phyloP scores from a whole-genome alignment of 2,329 filamentous ascomycete genomes.

The Pseudocercospora pini-densiflorae region DNA sequence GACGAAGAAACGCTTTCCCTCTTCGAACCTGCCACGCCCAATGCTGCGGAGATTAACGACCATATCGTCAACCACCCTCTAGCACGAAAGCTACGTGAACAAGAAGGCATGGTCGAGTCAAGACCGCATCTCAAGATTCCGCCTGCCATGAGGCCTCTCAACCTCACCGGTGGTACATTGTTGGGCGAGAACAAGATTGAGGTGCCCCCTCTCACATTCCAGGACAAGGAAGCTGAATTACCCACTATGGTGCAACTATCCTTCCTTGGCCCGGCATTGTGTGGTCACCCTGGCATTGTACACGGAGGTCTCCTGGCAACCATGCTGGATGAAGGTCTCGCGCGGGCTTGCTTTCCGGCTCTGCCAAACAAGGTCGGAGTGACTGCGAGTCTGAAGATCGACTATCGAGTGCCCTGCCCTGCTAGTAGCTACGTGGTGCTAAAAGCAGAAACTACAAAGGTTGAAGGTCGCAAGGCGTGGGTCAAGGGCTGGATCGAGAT shows the following conservation, averaged over 20 bases:
- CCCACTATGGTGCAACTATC: conserved; percentile 65
- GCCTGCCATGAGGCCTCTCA: conserved; percentile 68
- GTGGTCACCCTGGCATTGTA: conserved; percentile 87
- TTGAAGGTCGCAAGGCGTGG: conserved; percentile 94
- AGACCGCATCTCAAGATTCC: conserved; percentile 90
- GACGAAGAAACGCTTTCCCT: conserved; percentile 75
- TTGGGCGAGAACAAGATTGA: conserved; percentile 74
- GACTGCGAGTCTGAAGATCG: conserved; percentile 80
- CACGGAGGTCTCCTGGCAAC: conserved; percentile 93
- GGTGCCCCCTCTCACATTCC: conserved; percentile 81
- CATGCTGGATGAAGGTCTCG: conserved; percentile 86
- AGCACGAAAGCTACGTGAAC: conserved; percentile 68
- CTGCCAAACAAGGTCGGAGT: conserved; percentile 84
- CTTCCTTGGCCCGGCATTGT: conserved; percentile 79
- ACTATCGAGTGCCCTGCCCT: conserved; percentile 81
- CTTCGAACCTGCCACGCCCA: conserved; percentile 63
- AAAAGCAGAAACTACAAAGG: conserved; percentile 76
- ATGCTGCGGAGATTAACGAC: conserved; percentile 65
- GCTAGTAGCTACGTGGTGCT: conserved; percentile 79
- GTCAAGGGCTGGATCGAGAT: conserved; percentile 87
- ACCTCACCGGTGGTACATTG: conserved; percentile 81
- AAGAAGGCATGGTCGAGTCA: conserved; percentile 72
- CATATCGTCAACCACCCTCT: conserved; percentile 77
- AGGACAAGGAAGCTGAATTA: conserved; percentile 64
- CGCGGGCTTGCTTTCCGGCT: conserved; percentile 83